A percentile compares a stretch with the other conserved stretches of the same genome.
These are phyloP conservation scores for Tillandsia leiboldiana DNA, from an alignment of 176 grass and related monocot species.

Conservation along the genomic window DNA sequence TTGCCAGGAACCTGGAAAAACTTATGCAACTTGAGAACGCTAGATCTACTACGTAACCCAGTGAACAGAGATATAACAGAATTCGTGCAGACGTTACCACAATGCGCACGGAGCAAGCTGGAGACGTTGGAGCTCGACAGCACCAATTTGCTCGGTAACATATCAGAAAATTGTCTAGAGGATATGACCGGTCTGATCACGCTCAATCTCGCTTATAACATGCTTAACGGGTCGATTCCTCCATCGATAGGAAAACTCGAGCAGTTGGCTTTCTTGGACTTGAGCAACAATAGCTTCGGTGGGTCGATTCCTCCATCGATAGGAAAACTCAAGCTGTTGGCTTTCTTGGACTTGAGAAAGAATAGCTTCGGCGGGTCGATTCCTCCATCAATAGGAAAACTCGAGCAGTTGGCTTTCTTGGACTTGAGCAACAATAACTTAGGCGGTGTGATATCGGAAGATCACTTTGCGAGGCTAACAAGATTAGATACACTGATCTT, in stretches of 20 bases:
- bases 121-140: neutral
- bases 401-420: neutral
- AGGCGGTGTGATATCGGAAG: slow-evolving; percentile 5
- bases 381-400: slow-evolving; percentile 1
- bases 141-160: slow-evolving; percentile 3
- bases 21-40: neutral
- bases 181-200: neutral
- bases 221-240: slow-evolving; percentile 11
- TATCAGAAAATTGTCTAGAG: neutral
- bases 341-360: neutral
- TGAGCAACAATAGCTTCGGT: neutral
- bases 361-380: neutral
- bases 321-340: neutral
- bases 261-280: neutral
- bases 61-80: neutral
- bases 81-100: neutral
- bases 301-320: slow-evolving; percentile 17
- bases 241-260: slow-evolving; percentile 6
- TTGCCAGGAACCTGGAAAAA: slow-evolving; percentile 6
- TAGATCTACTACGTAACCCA: neutral
- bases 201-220: slow-evolving; percentile 12
- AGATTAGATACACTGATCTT: neutral
- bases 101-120: neutral
- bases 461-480: neutral
- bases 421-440: neutral